Base-by-base conservation (phyloP, 1,139 yeast genomes). In the Yueomyces sp. region DNA sequence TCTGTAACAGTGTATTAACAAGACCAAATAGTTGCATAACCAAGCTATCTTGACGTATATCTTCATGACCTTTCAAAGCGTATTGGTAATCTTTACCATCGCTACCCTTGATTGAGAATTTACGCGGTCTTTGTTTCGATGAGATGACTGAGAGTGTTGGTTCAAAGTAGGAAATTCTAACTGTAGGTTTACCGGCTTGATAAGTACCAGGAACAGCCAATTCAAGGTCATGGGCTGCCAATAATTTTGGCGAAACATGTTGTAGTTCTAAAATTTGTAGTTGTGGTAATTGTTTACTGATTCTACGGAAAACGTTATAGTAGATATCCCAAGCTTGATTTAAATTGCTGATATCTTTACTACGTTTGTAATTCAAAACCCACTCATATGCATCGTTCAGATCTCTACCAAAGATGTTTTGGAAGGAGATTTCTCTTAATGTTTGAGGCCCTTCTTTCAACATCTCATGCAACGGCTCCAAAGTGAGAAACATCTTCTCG, bases 261-360 rank as follows among this genome's bases (percentile, higher is more conserved):
- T 87, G 96, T 47, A 91, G 67, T 52, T 93, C 98, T 48, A 91
- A 70, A 29, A 86, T 79, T 48, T 83, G 87, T 39, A 89, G 66
- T 57, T 85, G 95, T 1, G 95, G 95, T 39, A 93, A 66, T 60
- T 87, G 96, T 48, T 95, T 75, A 49, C 87, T 79, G 46, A 93
- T 86, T 48, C 95, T 76, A 52, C 96, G 75, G 75, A 91, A 91
- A 3, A 91, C 96, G 51, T 83, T 83, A 60, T 89, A 89, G 59
- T 91, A 91, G 28, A 89, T 81, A 62, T 91, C 97, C 98, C 98
- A 91, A 0, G 97, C 97, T 61, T 89, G 97, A 56, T 89, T 89
- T 60, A 93, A 67, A 54, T 87, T 89, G 28, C 95, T 81, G 39
- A 81, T 74, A 57, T 93, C 98, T 46, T 80, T 82, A 0, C 95